Conservation (phyloP, 306 rosid species). For the Calophaca sinica region DNA sequence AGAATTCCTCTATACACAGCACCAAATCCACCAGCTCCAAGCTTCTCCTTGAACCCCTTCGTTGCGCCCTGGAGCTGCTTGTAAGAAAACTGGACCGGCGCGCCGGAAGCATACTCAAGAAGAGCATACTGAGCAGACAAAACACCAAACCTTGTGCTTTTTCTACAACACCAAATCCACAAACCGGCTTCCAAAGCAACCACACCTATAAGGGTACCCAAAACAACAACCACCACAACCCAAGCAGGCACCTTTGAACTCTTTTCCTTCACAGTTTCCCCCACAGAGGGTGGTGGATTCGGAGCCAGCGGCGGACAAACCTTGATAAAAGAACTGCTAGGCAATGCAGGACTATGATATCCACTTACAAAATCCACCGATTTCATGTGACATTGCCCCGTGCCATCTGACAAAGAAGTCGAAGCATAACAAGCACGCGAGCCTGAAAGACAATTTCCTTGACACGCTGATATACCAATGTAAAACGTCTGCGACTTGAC, state of each 20-base stretch:
- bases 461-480: constrained; percentile 8
- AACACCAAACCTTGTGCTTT: constrained; percentile 56
- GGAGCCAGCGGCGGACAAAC: constrained; percentile 49
- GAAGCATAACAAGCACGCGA: constrained; percentile 47
- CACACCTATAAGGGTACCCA: constrained; percentile 63
- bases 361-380: constrained; percentile 42
- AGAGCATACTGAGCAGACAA: constrained; percentile 83
- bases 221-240: constrained; percentile 53
- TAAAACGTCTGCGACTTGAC: not conserved
- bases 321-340: constrained; percentile 55
- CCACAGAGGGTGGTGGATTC: constrained; percentile 47
- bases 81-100: constrained; percentile 80
- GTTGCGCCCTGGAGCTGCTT: constrained; percentile 81
- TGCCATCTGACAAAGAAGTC: constrained; percentile 53
- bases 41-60: constrained; percentile 87
- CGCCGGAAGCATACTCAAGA: constrained; percentile 97
- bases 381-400: constrained; percentile 49
- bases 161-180: constrained; percentile 86
- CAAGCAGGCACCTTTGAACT: constrained; percentile 50
- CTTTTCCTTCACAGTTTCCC: constrained; percentile 30
- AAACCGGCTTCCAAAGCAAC: constrained; percentile 70
- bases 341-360: constrained; percentile 48
- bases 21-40: constrained; percentile 88
- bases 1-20: constrained; percentile 81
- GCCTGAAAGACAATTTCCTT: constrained; percentile 43